Evolutionary conservation across 495 filamentous ascomycete genomes (phyloP).

Genomic region (Trichoderma reesei): DNA sequence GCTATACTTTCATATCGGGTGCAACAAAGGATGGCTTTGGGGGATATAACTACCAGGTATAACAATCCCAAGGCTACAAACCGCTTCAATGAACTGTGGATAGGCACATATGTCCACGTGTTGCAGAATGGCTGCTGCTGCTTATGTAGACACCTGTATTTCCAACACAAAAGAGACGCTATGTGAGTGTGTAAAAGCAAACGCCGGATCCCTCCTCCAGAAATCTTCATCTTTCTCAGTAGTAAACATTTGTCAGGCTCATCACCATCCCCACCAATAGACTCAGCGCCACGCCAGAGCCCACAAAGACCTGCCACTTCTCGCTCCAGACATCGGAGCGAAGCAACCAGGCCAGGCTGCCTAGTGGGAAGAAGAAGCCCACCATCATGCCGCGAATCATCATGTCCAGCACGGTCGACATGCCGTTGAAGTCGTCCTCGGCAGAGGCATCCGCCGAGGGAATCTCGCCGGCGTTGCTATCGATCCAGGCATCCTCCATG

Average conservation of each 20-base stretch:
- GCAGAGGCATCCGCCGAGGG: conserved; percentile 23
- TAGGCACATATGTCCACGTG: too few species aligned
- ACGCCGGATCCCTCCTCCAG: background rate
- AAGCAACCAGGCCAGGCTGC: conserved; percentile 71
- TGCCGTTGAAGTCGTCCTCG: conserved; percentile 42
- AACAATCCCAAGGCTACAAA: too few species aligned
- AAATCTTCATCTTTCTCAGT: background rate
- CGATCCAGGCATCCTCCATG: conserved; percentile 91
- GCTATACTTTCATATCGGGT: too few species aligned
- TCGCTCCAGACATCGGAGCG: conserved; percentile 82
- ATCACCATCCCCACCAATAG: conserved; percentile 32
- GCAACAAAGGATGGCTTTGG: too few species aligned
- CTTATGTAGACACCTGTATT: background rate
- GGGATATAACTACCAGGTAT: too few species aligned
- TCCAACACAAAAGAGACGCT: background rate
- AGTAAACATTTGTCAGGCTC: conserved; percentile 22
- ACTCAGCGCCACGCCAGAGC: conserved; percentile 58
- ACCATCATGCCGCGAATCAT: conserved; percentile 80
- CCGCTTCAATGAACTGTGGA: too few species aligned
- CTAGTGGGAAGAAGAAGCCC: conserved; percentile 91
- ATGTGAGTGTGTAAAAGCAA: background rate
- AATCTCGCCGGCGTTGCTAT: conserved; percentile 48
- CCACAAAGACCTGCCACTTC: conserved; percentile 73
- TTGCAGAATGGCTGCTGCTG: too few species aligned
- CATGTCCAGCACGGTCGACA: conserved; percentile 56